Base-by-base conservation (phyloP, 2,329 filamentous ascomycete species). In the Fusarium algeriense region DNA sequence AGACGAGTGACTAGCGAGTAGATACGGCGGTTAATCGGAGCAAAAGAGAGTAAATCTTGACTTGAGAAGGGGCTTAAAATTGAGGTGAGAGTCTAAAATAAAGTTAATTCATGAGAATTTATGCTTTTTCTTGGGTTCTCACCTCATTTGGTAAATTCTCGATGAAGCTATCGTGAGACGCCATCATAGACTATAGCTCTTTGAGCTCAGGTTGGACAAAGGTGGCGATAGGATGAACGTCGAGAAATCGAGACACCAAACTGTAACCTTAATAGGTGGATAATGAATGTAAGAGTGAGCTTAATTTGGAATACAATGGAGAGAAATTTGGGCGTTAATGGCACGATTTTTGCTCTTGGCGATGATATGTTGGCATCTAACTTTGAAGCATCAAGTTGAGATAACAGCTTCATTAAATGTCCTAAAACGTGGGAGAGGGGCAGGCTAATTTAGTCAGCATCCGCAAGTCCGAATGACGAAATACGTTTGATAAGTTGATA, bases 1-100 rank as follows among this genome's bases (percentile, higher is more conserved):
- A 93, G 86, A 30, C 88, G 87, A 7, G 90, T 81, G 61, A 92
- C 85, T 43, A 92, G 77, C 43, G 84, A 87, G 78, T 91, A 86
- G 74, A 94, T 88, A 41, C 88, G 90, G 34, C 85, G 89, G 58
- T 87, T 92, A 59, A 91, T 84, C 48, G 85, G 76, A 44, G 89
- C 85, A 60, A 92, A 76, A 17, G 84, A 84, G 32, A 93, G 83
- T 52, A 91, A 83, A n/a, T 82, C 77, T 57, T 80, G 80, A 9
- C 87, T 87, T 8, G 82, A 75, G 56, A 90, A 83, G 12, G 78
- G 75, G 6, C 83, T 81, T 23, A 90, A 48, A 13, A 70, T 58
- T 3, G 67, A 71, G 30, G 40, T 60, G 14, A 73, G 59, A 17
- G 67, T 71, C 70, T 73, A 14, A 11, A 9, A 8, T 4, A 30